Percentiles rank a stretch among this genome's conserved stretches.
Evolutionary conservation across 164 flowering plant species (phyloP).

Genomic region (Berberis vulgaris): DNA sequence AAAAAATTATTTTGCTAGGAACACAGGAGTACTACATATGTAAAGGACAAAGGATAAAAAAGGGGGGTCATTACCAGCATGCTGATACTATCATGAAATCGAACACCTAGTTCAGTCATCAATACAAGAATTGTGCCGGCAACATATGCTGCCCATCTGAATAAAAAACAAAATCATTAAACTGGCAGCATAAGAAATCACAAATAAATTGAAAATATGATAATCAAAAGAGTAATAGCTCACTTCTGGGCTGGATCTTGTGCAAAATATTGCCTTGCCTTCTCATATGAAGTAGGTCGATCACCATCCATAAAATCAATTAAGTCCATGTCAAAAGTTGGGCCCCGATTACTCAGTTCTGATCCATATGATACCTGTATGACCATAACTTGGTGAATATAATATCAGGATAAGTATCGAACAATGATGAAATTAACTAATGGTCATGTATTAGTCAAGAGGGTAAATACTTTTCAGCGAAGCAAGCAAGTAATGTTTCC

Average conservation of each 20-base stretch:
- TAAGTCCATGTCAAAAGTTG: conserved; percentile 97
- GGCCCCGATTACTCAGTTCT: conserved; percentile 89
- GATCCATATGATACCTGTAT: conserved; percentile 94
- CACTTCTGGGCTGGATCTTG: conserved; percentile 96
- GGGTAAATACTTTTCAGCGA: too few relatives aligned
- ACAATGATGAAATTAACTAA: too few relatives aligned
- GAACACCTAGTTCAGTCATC: conserved; percentile 86
- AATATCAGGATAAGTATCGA: too few relatives aligned
- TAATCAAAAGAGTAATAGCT: conserved; percentile 10
- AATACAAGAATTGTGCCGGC: conserved; percentile 92
- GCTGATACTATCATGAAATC: conserved; percentile 74
- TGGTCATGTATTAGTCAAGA: too few relatives aligned
- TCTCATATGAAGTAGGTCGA: conserved; percentile 73
- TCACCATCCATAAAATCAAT: conserved; percentile 86
- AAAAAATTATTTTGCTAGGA: background rate
- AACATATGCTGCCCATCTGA: conserved; percentile 99
- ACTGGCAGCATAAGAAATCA: background rate
- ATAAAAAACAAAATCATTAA: conserved; percentile 8
- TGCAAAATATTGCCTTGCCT: conserved; percentile 63
- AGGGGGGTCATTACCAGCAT: conserved; percentile 50
- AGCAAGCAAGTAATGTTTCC: too few relatives aligned
- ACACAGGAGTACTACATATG: background rate
- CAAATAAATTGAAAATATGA: background rate
- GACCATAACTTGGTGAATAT: too few relatives aligned
- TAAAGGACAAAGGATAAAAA: background rate